These are phyloP conservation scores for Xylaria polymorpha DNA, from an alignment of 2,329 filamentous ascomycete species.

Conservation along the genomic window DNA sequence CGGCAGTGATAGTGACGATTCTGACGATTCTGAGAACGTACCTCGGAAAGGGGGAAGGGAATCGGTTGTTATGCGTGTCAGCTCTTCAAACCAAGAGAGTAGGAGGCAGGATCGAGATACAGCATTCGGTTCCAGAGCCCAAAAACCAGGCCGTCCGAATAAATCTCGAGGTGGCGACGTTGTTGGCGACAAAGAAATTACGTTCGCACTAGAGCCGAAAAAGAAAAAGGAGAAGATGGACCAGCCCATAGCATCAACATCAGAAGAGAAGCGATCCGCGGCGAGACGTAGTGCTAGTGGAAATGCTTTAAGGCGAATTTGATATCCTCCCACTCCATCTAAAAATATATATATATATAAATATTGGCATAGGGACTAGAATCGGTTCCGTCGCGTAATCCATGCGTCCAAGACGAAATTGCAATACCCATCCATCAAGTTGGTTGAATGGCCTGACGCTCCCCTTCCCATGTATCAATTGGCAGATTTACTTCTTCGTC, in stretches of 20 bases:
- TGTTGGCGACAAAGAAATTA: constrained; percentile 74
- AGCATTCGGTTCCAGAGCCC: constrained; percentile 66
- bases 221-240: constrained; percentile 57
- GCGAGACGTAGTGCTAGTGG: constrained; percentile 77
- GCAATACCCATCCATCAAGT: constrained; percentile 23
- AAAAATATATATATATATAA: constrained; percentile 27
- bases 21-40: constrained; percentile 55
- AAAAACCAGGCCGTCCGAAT: constrained; percentile 60
- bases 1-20: constrained; percentile 48
- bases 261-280: constrained; percentile 50
- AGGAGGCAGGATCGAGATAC: constrained; percentile 67
- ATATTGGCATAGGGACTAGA: constrained; percentile 19
- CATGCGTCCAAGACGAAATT: constrained; percentile 21
- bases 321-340: constrained; percentile 64
- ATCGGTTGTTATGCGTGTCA: constrained; percentile 73
- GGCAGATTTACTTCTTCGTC: constrained; percentile 44
- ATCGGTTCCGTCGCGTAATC: constrained; percentile 22
- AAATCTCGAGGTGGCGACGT: constrained; percentile 62
- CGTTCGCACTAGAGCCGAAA: constrained; percentile 73
- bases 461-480: neutral
- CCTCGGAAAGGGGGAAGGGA: constrained; percentile 45
- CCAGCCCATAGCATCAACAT: constrained; percentile 37
- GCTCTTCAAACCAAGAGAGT: constrained; percentile 73
- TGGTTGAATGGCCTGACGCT: neutral
- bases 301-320: constrained; percentile 71